A percentile compares a stretch with the other conserved stretches of the same genome.
These are phyloP conservation scores for Elongisporangium anandrum DNA, from an alignment of 352 stramenopile genomes.

Conservation along the genomic window DNA sequence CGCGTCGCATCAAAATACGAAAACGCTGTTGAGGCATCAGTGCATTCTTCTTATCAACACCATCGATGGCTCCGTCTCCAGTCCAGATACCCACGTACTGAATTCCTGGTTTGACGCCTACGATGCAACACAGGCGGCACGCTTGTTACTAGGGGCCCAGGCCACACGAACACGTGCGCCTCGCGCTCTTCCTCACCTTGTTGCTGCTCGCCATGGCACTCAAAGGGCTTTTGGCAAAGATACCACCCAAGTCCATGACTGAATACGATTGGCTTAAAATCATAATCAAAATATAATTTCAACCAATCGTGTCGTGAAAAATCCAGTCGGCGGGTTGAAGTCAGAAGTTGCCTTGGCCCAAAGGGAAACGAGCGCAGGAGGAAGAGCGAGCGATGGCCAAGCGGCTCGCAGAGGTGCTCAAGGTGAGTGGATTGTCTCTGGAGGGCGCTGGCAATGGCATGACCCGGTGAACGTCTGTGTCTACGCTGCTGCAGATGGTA, in stretches of 20 bases:
- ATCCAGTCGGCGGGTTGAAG: constrained; percentile 2
- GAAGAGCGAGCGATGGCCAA: background rate
- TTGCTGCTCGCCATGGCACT: background rate
- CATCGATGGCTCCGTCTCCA: background rate
- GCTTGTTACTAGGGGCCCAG: too few relatives aligned
- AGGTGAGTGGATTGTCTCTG: background rate
- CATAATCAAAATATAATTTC: background rate
- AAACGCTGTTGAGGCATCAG: constrained; percentile 13
- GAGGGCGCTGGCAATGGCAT: background rate
- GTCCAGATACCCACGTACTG: background rate
- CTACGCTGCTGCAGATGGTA: constrained; percentile 5
- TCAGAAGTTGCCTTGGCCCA: background rate
- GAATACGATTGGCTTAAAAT: constrained; percentile 1
- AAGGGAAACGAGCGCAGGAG: background rate
- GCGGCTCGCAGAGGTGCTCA: constrained; percentile 7
- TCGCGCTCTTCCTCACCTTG: background rate
- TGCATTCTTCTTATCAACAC: background rate
- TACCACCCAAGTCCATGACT: background rate
- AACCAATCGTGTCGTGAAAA: constrained; percentile 9
- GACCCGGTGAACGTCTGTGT: background rate
- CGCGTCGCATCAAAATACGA: constrained; percentile 34
- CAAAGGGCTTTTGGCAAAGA: background rate
- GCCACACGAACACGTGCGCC: too few relatives aligned
- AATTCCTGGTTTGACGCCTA: background rate
- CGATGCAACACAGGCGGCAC: too few relatives aligned